phyloP scores from a whole-genome alignment of 2,329 filamentous ascomycete species.

The Talaromyces sp. region DNA sequence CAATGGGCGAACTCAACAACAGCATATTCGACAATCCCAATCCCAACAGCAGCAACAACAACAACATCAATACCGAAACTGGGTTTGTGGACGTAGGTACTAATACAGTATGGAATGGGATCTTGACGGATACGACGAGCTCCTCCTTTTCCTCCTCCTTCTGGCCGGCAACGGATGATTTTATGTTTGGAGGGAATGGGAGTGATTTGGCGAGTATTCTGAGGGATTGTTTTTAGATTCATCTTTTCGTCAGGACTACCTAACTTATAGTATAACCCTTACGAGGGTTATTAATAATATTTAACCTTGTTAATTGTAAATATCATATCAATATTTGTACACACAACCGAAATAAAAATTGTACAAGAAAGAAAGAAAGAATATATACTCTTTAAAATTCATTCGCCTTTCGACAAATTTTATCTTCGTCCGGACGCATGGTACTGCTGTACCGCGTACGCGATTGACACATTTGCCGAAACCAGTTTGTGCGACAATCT shows the following conservation, averaged over 20 bases:
- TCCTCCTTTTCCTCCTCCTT: no score
- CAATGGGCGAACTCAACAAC: conserved; percentile 48
- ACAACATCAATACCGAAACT: not conserved
- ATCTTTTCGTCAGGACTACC: no score
- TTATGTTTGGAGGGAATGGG: conserved; percentile 47
- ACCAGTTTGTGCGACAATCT: conserved; percentile 96
- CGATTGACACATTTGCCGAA: conserved; percentile 64
- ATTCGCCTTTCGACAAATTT: conserved; percentile 9
- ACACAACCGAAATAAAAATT: not conserved
- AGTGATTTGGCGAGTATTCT: conserved; percentile 56
- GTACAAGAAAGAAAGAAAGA: not conserved
- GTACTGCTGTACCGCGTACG: not conserved
- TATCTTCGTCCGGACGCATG: conserved; percentile 10
- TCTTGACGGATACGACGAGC: conserved; percentile 26
- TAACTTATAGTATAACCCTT: not conserved
- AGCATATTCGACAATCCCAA: not conserved
- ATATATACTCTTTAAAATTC: not conserved
- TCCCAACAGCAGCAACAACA: not conserved
- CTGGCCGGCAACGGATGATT: conserved; percentile 25
- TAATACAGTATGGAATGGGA: conserved; percentile 18
- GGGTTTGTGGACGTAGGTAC: not conserved
- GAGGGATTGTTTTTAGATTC: conserved; percentile 35
- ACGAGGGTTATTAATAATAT: not conserved
- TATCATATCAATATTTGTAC: not conserved
- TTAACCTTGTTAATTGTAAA: not conserved